Conservation (phyloP, 257 asterid genomes). For the Schizonepeta tenuifolia region DNA sequence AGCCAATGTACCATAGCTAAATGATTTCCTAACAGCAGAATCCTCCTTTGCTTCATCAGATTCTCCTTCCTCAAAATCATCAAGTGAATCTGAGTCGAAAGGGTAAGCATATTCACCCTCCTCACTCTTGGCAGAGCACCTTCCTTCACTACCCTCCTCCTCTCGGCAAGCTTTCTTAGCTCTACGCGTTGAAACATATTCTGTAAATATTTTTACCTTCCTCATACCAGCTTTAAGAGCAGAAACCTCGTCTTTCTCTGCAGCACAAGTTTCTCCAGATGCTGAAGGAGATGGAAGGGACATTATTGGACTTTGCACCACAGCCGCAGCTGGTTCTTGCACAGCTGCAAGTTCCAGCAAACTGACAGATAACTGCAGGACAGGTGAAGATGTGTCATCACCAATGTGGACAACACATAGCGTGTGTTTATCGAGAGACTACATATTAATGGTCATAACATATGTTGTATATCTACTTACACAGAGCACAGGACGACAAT, state of each 20-base stretch:
- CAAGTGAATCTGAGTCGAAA: conserved; percentile 76
- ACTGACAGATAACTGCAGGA: conserved; percentile 68
- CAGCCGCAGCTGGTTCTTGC: conserved; percentile 58
- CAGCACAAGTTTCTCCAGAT: conserved; percentile 50
- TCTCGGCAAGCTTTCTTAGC: conserved; percentile 87
- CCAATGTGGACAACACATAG: neutral
- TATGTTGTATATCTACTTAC: conserved; percentile 48
- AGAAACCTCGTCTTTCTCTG: conserved; percentile 87
- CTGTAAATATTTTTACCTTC: conserved; percentile 80
- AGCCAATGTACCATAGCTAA: conserved; percentile 87
- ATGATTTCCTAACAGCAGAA: conserved; percentile 72
- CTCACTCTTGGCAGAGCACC: conserved; percentile 79
- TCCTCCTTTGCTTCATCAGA: conserved; percentile 70
- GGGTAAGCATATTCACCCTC: conserved; percentile 81
- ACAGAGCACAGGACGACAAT: conserved; percentile 52
- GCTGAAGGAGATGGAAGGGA: conserved; percentile 60
- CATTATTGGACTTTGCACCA: conserved; percentile 50
- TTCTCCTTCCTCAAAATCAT: conserved; percentile 76
- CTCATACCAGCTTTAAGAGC: conserved; percentile 91
- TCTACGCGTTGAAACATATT: conserved; percentile 74
- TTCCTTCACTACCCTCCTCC: conserved; percentile 80
- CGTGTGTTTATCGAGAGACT: neutral
- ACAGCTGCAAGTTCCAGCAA: conserved; percentile 58
- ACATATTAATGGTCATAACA: conserved; percentile 17
- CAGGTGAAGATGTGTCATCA: conserved; percentile 20